Base-by-base conservation (phyloP, 352 stramenopile species). In the Pythium scleroteichum region DNA sequence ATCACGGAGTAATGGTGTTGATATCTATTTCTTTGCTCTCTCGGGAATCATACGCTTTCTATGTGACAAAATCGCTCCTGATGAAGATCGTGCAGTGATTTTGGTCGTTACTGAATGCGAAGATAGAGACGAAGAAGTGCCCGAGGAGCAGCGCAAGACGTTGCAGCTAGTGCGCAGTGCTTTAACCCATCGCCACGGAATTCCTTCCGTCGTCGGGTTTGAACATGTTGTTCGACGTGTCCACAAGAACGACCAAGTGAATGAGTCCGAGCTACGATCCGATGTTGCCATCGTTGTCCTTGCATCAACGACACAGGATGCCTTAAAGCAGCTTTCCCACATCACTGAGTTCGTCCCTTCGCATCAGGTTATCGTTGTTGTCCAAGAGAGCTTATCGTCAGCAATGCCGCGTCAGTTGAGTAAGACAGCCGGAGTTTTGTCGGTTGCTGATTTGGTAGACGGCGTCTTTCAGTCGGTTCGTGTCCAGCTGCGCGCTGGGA, bases 401-500 rank as follows among this genome's bases (percentile, higher is more conserved):
- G 17, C 6, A 8, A 22, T 55, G 0, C 45, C 45, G 4, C 22
- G 12, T 16, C 12, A 7, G 14, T 20, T 66, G 1, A 19, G 14
- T 9, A 58, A 57, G 7, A 51, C 50, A 20, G 45, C 40, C 9
- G 57, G 53, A 3, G 46, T 68, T 10, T 45, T 89, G 7, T 92
- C 82, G 20, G 39, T 88, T 12, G 66, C 70, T 2, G 80, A 89
- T 50, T 59, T 80, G 12, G 76, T 63, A 20, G 82, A 92, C 53
- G 46, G 64, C 14, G 70, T 83, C 9, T 59, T 92, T 5, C 77
- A 88, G 57, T 56, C 53, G 2, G 71, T 90, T 20, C 82, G 82
- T 42, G 49, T 73, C 46, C 58, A 77, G 23, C n/a, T 88, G 38
- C 76, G 78, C 1, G 56, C 58, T 19, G 77, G 71, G 1, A 48